Evolutionary conservation across 2,329 filamentous ascomycete species (phyloP).

Genomic region (Tolypocladium ophioglossoides): DNA sequence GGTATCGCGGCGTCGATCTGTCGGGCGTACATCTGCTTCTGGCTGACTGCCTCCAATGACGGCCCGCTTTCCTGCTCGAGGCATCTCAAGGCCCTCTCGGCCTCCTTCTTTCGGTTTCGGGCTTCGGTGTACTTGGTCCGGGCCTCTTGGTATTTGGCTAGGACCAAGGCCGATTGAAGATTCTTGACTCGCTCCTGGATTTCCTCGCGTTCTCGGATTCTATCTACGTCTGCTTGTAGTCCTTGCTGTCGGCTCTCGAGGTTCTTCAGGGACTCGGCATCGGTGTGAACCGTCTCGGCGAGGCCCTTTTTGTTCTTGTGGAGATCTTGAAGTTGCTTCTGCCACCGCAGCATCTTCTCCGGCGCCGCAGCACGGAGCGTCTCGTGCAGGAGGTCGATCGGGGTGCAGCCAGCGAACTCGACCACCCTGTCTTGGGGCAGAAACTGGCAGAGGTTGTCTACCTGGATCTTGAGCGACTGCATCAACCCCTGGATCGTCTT

Average conservation of each 20-base stretch:
- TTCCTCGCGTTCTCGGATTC: constrained; percentile 63
- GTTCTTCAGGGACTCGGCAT: constrained; percentile 52
- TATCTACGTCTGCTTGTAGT: constrained; percentile 73
- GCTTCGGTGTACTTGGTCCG: constrained; percentile 35
- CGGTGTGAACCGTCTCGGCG: constrained; percentile 44
- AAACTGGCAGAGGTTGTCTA: constrained; percentile 97
- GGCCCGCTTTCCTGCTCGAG: constrained; percentile 55
- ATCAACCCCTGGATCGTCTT: constrained; percentile 59
- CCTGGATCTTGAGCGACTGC: constrained; percentile 72
- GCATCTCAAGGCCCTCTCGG: constrained; percentile 44
- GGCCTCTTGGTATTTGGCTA: constrained; percentile 53
- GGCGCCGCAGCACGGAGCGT: constrained; percentile 84
- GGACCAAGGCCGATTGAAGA: constrained; percentile 53
- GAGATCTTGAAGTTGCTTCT: constrained; percentile 61
- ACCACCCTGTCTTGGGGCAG: constrained; percentile 91
- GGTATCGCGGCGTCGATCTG: constrained; percentile 45
- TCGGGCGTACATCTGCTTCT: constrained; percentile 57
- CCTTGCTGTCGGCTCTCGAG: constrained; percentile 64
- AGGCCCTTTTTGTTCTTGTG: constrained; percentile 57
- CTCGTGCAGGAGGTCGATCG: constrained; percentile 71
- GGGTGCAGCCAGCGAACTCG: constrained; percentile 78
- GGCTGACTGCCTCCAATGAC: constrained; percentile 54
- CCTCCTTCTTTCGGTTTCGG: constrained; percentile 43
- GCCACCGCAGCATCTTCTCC: constrained; percentile 68
- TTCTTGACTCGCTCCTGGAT: constrained; percentile 54